Evolutionary conservation across 1,139 yeast genomes (phyloP).

Genomic region (Pichia sorboxylosa): DNA sequence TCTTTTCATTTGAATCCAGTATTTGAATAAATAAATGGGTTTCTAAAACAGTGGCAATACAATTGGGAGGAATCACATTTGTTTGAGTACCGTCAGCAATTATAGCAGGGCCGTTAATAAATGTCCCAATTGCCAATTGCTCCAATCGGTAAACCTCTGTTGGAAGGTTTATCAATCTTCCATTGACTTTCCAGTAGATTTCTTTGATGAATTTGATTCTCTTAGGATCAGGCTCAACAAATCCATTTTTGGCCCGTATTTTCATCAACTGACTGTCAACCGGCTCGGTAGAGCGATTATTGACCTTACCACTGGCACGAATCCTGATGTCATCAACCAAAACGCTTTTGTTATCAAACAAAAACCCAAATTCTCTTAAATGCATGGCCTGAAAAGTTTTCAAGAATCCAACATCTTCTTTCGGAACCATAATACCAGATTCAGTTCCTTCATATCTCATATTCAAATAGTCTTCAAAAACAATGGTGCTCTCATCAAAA

Average conservation of each 20-base stretch:
- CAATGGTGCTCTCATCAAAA: conserved; percentile 23
- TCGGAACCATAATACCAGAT: conserved; percentile 61
- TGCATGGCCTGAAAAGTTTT: conserved; percentile 29
- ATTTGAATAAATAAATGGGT: conserved; percentile 31
- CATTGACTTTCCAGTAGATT: conserved; percentile 16
- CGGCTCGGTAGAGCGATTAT: conserved; percentile 11
- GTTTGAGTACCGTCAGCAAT: conserved; percentile 84
- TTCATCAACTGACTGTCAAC: conserved; percentile 20
- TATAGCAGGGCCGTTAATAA: conserved; percentile 66
- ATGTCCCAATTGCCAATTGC: conserved; percentile 37
- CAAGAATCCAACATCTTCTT: conserved; percentile 16
- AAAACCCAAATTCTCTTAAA: conserved; percentile 59
- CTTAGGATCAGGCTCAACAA: conserved; percentile 12
- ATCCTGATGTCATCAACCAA: conserved; percentile 78
- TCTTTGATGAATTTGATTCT: conserved; percentile 14
- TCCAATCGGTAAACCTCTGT: conserved; percentile 22
- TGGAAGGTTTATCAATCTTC: conserved; percentile 7
- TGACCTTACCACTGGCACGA: conserved; percentile 46
- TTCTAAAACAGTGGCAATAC: conserved; percentile 50
- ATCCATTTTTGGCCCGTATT: conserved; percentile 7
- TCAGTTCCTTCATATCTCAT: conserved; percentile 83
- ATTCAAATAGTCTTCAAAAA: conserved; percentile 55
- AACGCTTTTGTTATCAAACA: conserved; percentile 43
- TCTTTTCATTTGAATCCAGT: neutral
- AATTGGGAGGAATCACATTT: conserved; percentile 61